Evolutionary conservation across 495 filamentous ascomycete genomes (phyloP).

Genomic region (Neurospora sp.): DNA sequence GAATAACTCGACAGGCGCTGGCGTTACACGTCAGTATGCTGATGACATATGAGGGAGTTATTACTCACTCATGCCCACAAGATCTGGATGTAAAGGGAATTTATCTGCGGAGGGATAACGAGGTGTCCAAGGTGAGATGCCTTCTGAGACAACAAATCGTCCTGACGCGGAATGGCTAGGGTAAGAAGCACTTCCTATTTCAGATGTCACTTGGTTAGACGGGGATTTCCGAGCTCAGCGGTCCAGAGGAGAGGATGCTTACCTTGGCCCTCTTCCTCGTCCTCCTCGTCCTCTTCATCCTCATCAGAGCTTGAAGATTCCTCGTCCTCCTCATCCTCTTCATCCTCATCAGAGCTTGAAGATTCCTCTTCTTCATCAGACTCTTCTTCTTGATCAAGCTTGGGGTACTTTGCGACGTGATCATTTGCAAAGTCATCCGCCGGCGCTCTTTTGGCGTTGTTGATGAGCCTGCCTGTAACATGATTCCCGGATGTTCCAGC

Average conservation of each 20-base stretch:
- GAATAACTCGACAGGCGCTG: not conserved
- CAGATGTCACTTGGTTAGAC: not conserved
- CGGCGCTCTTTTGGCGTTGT: not conserved
- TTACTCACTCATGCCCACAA: not conserved
- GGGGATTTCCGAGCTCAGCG: too few species aligned
- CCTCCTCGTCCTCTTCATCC: not conserved
- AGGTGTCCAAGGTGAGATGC: not conserved
- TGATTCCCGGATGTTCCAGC: not conserved
- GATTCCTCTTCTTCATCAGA: not conserved
- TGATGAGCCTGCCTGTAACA: not conserved
- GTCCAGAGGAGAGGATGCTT: not conserved
- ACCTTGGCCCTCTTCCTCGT: not conserved
- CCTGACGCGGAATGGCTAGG: not conserved
- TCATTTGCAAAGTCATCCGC: not conserved
- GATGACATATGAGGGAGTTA: not conserved
- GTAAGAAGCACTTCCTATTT: not conserved
- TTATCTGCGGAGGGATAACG: not conserved
- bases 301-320: not conserved
- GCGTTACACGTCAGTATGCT: not conserved
- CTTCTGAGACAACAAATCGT: not conserved
- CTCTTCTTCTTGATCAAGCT: not conserved
- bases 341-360: not conserved
- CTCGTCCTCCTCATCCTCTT: not conserved
- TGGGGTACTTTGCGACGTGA: not conserved
- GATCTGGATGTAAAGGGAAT: not conserved